Percentiles rank a stretch among this genome's conserved stretches.
Conservation (phyloP, 2,329 filamentous ascomycete species). For the Blastomyces silverae region DNA sequence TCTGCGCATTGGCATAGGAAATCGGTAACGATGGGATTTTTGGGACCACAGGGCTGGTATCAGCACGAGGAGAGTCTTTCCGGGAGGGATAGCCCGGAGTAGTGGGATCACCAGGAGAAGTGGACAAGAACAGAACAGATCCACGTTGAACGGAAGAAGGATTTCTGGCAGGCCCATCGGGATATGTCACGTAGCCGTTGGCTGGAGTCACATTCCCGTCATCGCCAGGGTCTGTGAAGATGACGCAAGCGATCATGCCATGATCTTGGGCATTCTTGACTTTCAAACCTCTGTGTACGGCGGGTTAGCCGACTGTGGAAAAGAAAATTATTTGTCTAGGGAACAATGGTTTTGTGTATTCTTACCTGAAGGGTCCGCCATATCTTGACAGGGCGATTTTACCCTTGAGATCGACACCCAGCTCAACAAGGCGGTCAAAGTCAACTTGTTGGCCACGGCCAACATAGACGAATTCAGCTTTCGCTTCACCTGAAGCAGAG, state of each 20-base stretch:
- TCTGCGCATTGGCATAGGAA: conserved; percentile 29
- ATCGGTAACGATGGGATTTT: conserved; percentile 33
- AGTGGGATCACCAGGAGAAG: conserved; percentile 27
- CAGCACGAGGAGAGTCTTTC: conserved; percentile 25
- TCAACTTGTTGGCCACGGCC: conserved; percentile 40
- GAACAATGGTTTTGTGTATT: neutral
- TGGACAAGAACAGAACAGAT: conserved; percentile 35
- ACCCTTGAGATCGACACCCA: conserved; percentile 42
- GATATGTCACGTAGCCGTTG: conserved; percentile 42
- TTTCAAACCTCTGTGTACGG: conserved; percentile 37
- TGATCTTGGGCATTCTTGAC: conserved; percentile 44
- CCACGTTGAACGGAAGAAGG: conserved; percentile 44
- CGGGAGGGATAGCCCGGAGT: conserved; percentile 32
- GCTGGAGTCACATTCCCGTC: conserved; percentile 44
- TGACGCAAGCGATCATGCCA: conserved; percentile 42
- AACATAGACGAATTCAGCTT: conserved; percentile 45
- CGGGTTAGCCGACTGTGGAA: neutral
- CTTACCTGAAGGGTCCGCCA: conserved; percentile 36
- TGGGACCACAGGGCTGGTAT: conserved; percentile 27
- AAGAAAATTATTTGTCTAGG: too few species aligned
- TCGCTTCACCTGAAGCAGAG: conserved; percentile 42
- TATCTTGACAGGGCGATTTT: conserved; percentile 46
- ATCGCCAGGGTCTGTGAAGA: conserved; percentile 43
- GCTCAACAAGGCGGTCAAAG: conserved; percentile 38
- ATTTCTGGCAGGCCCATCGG: conserved; percentile 41